A percentile compares a stretch with the other conserved stretches of the same genome.
Evolutionary conservation across 805 yeast species (phyloP).

Genomic region (Yamadazyma nakazawae): DNA sequence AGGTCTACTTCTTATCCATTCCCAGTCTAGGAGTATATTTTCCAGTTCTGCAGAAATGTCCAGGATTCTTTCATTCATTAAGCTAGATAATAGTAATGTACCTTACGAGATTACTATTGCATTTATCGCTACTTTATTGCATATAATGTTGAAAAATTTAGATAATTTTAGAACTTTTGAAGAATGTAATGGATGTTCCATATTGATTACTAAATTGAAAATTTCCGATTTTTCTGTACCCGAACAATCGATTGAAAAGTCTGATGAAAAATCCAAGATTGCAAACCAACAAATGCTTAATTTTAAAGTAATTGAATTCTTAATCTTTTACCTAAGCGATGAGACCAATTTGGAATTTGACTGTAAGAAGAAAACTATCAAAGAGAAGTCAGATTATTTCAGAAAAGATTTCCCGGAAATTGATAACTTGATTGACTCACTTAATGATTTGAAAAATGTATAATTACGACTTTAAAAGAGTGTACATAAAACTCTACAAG

Average conservation of each 20-base stretch:
- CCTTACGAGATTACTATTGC: conserved; percentile 21
- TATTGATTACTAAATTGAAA: conserved; percentile 41
- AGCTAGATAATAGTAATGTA: conserved; percentile 12
- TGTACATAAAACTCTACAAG: no score
- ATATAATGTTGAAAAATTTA: conserved; percentile 54
- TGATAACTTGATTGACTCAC: conserved; percentile 34
- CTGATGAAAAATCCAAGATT: not conserved
- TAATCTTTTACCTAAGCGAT: conserved; percentile 65
- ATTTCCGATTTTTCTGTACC: conserved; percentile 19
- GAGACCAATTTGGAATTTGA: conserved; percentile 29
- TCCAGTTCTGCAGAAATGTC: conserved; percentile 39
- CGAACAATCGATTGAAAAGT: conserved; percentile 5
- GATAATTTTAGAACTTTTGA: conserved; percentile 61
- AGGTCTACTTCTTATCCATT: conserved; percentile 60
- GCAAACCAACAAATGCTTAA: conserved; percentile 48
- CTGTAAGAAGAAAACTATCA: conserved; percentile 13
- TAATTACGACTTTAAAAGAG: not conserved
- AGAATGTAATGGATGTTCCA: conserved; percentile 49
- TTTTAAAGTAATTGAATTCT: conserved; percentile 63
- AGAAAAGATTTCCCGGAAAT: conserved; percentile 38
- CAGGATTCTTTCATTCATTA: conserved; percentile 24
- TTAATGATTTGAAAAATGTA: conserved; percentile 28
- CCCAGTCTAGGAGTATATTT: conserved; percentile 50
- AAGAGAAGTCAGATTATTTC: conserved; percentile 35
- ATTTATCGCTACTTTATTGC: conserved; percentile 54